Percentiles rank a stretch among this genome's conserved stretches.
Conservation (phyloP, 805 yeast genomes). For the Candida succiphila region DNA sequence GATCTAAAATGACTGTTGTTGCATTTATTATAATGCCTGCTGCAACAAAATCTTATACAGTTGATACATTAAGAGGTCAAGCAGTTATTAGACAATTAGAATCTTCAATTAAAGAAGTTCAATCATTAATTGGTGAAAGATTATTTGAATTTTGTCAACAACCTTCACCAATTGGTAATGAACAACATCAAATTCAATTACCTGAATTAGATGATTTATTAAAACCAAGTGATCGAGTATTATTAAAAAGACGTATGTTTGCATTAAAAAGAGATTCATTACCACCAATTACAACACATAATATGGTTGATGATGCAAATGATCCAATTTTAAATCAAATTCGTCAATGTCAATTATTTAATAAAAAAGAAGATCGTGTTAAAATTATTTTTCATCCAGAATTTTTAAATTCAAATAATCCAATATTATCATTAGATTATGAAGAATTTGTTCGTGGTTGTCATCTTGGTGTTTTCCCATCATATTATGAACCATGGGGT, state of each 20-base stretch:
- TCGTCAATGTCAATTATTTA: conserved; percentile 85
- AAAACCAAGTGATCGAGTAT: conserved; percentile 78
- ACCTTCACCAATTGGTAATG: conserved; percentile 34
- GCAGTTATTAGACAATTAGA: conserved; percentile 91
- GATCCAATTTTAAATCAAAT: conserved; percentile 91
- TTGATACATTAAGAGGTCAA: conserved; percentile 91
- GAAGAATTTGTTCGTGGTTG: conserved; percentile 98
- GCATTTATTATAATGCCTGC: conserved; percentile 99
- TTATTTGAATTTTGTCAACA: conserved; percentile 75
- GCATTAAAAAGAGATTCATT: conserved; percentile 83
- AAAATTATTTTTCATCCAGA: conserved; percentile 97
- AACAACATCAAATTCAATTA: conserved; percentile 30
- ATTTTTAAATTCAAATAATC: conserved; percentile 88
- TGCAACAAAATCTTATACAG: conserved; percentile 85
- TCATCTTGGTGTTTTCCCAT: conserved; percentile 96
- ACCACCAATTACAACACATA: conserved; percentile 96
- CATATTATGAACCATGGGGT: conserved; percentile 99
- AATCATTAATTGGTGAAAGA: conserved; percentile 75
- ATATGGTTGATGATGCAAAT: conserved; percentile 84
- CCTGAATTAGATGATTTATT: conserved; percentile 73
- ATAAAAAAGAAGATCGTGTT: conserved; percentile 82
- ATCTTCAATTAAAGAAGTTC: conserved; percentile 80
- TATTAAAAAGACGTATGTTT: conserved; percentile 83
- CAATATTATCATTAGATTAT: conserved; percentile 85
- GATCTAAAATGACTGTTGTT: conserved; percentile 86